These are phyloP conservation scores for Rhizopogon sp. DNA, from an alignment of 768 basidiomycete species.

Conservation along the genomic window DNA sequence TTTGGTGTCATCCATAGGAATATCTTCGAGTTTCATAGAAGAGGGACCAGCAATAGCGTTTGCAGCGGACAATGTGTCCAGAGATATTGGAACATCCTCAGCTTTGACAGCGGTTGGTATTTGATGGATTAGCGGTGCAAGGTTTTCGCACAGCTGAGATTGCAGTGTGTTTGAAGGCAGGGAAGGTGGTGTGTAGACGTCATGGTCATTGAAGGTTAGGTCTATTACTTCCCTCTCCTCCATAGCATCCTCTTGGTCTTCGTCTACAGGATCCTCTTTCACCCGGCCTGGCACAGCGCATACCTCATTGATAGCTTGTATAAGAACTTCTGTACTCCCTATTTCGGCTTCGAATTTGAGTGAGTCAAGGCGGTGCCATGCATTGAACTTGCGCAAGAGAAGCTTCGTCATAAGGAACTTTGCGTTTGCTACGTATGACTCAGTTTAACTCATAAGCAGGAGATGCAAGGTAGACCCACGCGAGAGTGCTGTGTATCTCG, in stretches of 20 bases:
- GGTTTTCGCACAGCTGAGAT: background rate
- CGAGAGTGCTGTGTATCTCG: slow-evolving; percentile 36
- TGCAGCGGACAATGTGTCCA: background rate
- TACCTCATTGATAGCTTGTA: slow-evolving; percentile 39
- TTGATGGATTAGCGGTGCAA: no score
- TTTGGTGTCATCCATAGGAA: slow-evolving; percentile 1
- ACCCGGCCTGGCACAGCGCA: slow-evolving; percentile 19
- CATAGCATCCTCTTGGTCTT: slow-evolving; percentile 9
- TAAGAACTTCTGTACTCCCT: slow-evolving; percentile 31
- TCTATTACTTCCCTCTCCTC: slow-evolving; percentile 31
- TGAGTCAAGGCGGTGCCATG: slow-evolving; percentile 45
- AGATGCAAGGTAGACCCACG: slow-evolving; percentile 35
- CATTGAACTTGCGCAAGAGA: slow-evolving; percentile 51
- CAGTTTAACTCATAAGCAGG: slow-evolving; percentile 1
- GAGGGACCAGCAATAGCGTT: background rate
- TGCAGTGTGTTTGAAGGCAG: background rate
- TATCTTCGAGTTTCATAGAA: slow-evolving; percentile 4
- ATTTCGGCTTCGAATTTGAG: slow-evolving; percentile 41
- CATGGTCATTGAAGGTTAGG: slow-evolving; percentile 29
- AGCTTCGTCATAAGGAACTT: slow-evolving; percentile 61
- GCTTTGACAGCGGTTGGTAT: background rate
- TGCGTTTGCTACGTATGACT: slow-evolving; percentile 38
- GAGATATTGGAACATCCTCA: background rate
- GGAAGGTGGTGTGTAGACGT: background rate
- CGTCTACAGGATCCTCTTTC: slow-evolving; percentile 1